A percentile compares a stretch with the other conserved stretches of the same genome.
Conservation (phyloP, 164 flowering plant genomes). For the Magnolia kwangsiensis region DNA sequence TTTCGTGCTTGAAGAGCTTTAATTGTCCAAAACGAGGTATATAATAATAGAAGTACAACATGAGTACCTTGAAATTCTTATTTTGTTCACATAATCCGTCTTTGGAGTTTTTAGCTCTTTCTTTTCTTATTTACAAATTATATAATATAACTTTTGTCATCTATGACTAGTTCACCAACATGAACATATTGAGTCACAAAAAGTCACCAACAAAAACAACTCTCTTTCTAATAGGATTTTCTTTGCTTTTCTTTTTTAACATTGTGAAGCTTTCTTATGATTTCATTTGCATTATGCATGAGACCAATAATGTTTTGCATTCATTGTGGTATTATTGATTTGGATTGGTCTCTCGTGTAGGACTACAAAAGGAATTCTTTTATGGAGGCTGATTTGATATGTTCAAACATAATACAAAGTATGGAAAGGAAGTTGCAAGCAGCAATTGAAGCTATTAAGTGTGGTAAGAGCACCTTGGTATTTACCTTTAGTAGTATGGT, state of each 20-base stretch:
- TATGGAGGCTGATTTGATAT: constrained; percentile 74
- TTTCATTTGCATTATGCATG: neutral
- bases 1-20: constrained; percentile 46
- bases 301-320: neutral
- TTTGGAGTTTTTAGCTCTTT: neutral
- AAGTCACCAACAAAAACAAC: no score
- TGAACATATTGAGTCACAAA: neutral
- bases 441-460: constrained; percentile 17
- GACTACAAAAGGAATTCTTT: constrained; percentile 79
- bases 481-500: no score
- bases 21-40: constrained; percentile 43
- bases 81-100: neutral
- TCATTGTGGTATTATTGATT: neutral
- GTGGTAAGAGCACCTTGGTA: no score
- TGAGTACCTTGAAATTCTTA: neutral
- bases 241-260: neutral
- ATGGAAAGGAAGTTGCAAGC: constrained; percentile 88
- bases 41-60: neutral
- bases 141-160: neutral
- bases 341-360: constrained; percentile 39
- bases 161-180: neutral
- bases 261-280: neutral
- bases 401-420: constrained; percentile 62
- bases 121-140: neutral
- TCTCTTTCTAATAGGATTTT: neutral